Evolutionary conservation across 2,329 filamentous ascomycete species (phyloP).

Genomic region (Metarhizium humberi): DNA sequence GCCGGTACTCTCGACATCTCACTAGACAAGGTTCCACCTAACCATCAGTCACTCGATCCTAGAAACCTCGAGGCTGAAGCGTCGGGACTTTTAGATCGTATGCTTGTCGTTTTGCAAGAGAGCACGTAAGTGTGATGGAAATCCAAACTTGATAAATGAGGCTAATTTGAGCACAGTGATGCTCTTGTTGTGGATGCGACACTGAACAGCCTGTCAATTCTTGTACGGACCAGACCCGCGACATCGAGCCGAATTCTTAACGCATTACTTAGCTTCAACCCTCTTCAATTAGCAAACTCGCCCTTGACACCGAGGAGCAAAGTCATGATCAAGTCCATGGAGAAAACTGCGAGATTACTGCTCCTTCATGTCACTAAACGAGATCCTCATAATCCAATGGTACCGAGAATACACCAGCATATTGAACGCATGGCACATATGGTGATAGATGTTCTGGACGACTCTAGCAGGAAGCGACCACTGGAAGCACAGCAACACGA

Average conservation of each 20-base stretch:
- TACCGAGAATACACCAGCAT: conserved; percentile 75
- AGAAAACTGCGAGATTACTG: conserved; percentile 80
- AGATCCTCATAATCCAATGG: conserved; percentile 69
- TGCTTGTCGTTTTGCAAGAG: conserved; percentile 79
- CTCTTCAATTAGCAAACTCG: conserved; percentile 67
- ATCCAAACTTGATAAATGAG: background rate
- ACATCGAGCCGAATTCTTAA: conserved; percentile 80
- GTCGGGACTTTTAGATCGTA: conserved; percentile 78
- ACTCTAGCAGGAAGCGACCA: conserved; percentile 67
- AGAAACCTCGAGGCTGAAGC: conserved; percentile 86
- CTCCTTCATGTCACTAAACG: conserved; percentile 79
- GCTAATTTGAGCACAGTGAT: conserved; percentile 47
- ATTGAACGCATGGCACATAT: conserved; percentile 74
- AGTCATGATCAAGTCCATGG: conserved; percentile 85
- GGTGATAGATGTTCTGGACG: conserved; percentile 70
- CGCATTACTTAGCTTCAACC: conserved; percentile 84
- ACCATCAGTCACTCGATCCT: conserved; percentile 71
- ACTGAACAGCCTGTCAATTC: conserved; percentile 73
- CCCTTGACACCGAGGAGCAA: conserved; percentile 70
- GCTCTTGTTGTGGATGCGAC: conserved; percentile 84
- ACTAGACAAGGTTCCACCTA: conserved; percentile 72
- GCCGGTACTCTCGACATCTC: conserved; percentile 62
- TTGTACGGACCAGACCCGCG: conserved; percentile 73
- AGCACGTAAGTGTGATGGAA: conserved; percentile 51
- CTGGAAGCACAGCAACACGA: conserved; percentile 62